phyloP scores from a whole-genome alignment of 2,329 filamentous ascomycete genomes.

The Colletotrichum liaoningense region DNA sequence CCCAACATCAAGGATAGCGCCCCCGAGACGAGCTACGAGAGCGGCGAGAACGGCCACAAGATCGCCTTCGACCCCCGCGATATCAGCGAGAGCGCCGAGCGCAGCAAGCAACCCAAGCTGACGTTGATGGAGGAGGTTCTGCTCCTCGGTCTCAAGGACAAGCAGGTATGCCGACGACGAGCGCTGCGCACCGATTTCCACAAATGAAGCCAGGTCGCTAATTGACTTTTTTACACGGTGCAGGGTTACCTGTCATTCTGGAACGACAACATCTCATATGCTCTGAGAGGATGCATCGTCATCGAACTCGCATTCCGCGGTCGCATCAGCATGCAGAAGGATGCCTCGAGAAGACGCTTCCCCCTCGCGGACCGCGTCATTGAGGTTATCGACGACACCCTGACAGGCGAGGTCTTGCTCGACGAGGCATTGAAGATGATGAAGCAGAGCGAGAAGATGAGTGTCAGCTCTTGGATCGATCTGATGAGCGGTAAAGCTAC shows the following conservation, averaged over 20 bases:
- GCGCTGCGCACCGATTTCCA: not conserved
- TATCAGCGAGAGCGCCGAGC: constrained; percentile 95
- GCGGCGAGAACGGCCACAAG: constrained; percentile 95
- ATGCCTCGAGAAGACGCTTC: constrained; percentile 90
- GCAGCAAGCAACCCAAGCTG: constrained; percentile 97
- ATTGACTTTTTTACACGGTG: constrained; percentile 1
- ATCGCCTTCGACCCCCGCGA: constrained; percentile 98
- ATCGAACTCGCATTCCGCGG: constrained; percentile 96
- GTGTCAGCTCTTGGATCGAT: constrained; percentile 98
- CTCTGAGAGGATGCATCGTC: constrained; percentile 96
- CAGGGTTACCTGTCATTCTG: constrained; percentile 99
- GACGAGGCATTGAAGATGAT: constrained; percentile 99
- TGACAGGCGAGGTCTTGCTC: constrained; percentile 95
- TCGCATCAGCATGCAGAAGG: constrained; percentile 98
- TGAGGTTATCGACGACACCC: constrained; percentile 95
- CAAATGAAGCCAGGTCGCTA: constrained; percentile 10
- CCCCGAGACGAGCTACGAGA: constrained; percentile 89
- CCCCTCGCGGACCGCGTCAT: constrained; percentile 93
- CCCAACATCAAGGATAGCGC: constrained; percentile 64
- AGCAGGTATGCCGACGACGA: constrained; percentile 77
- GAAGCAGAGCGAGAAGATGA: constrained; percentile 99
- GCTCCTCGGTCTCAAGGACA: constrained; percentile 95
- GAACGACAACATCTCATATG: constrained; percentile 99
- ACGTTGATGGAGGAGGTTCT: constrained; percentile 99
- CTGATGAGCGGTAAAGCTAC: constrained; percentile 87